phyloP scores from a whole-genome alignment of 2,329 filamentous ascomycete genomes.

The Camillea tinctor region DNA sequence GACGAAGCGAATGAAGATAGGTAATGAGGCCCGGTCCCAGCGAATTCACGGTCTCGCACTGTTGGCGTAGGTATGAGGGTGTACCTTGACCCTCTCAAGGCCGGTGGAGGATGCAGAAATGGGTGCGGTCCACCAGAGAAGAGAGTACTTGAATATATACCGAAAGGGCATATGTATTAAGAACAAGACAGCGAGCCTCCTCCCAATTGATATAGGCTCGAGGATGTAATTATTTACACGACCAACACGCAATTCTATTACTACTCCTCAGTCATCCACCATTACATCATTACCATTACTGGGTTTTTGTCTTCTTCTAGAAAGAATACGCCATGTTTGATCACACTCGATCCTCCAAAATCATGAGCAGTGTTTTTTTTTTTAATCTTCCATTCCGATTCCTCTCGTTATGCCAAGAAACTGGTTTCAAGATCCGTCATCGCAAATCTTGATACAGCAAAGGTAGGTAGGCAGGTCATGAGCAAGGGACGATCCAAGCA shows the following conservation, averaged over 20 bases:
- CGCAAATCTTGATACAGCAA: neutral
- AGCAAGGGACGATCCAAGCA: conserved; percentile 30
- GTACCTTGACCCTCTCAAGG: neutral
- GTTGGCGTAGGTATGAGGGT: neutral
- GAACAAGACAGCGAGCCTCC: neutral
- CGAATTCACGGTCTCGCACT: neutral
- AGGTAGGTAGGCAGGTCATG: conserved; percentile 7
- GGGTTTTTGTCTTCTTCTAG: neutral
- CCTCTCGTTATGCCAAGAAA: neutral
- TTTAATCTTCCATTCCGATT: neutral
- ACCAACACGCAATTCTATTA: neutral
- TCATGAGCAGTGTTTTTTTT: neutral
- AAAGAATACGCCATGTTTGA: neutral
- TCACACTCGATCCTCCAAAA: neutral
- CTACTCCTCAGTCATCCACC: neutral
- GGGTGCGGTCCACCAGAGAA: neutral
- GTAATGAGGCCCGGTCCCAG: too few relatives aligned
- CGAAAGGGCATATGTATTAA: neutral
- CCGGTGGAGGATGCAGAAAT: neutral
- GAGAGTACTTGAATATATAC: neutral
- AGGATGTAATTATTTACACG: neutral
- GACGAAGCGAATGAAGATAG: too few relatives aligned
- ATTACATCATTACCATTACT: neutral
- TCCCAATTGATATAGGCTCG: neutral
- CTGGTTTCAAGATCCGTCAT: neutral